phyloP scores from a whole-genome alignment of 345 rosid species.

The Carallia pectinifolia region DNA sequence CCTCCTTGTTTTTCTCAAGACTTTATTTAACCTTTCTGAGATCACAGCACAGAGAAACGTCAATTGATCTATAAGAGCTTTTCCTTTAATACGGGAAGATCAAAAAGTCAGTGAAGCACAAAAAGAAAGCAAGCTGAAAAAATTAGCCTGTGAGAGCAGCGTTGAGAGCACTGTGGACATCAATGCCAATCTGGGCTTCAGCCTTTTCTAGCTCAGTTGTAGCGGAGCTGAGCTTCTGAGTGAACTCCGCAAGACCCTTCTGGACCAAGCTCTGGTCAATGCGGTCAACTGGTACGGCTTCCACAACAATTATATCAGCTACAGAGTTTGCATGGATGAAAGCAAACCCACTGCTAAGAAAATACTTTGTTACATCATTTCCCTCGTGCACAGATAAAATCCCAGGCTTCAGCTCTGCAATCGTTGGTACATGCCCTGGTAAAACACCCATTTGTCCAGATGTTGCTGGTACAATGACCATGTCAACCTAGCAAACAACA shows the following conservation, averaged over 20 bases:
- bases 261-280: slow-evolving; percentile 71
- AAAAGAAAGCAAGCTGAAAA: slow-evolving; percentile 8
- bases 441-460: slow-evolving; percentile 94
- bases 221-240: slow-evolving; percentile 69
- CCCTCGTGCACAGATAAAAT: slow-evolving; percentile 83
- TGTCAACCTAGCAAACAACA: slow-evolving; percentile 60
- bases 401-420: slow-evolving; percentile 87
- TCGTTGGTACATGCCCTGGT: slow-evolving; percentile 84
- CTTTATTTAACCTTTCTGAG: slow-evolving; percentile 18
- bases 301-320: slow-evolving; percentile 69
- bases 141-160: slow-evolving; percentile 46
- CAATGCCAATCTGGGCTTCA: slow-evolving; percentile 82
- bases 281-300: slow-evolving; percentile 72
- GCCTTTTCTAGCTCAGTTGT: slow-evolving; percentile 78
- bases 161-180: slow-evolving; percentile 71
- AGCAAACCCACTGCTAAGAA: slow-evolving; percentile 83
- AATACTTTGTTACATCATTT: slow-evolving; percentile 63
- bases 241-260: slow-evolving; percentile 80
- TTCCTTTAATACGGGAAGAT: slow-evolving; percentile 17
- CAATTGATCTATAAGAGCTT: slow-evolving; percentile 13
- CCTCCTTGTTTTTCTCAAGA: slow-evolving; percentile 11
- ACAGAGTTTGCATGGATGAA: slow-evolving; percentile 77
- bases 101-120: slow-evolving; percentile 18
- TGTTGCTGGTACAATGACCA: slow-evolving; percentile 89
- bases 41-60: slow-evolving; percentile 15